Base-by-base conservation (phyloP, 2,329 filamentous ascomycete species). In the Fusarium nisikadoi region DNA sequence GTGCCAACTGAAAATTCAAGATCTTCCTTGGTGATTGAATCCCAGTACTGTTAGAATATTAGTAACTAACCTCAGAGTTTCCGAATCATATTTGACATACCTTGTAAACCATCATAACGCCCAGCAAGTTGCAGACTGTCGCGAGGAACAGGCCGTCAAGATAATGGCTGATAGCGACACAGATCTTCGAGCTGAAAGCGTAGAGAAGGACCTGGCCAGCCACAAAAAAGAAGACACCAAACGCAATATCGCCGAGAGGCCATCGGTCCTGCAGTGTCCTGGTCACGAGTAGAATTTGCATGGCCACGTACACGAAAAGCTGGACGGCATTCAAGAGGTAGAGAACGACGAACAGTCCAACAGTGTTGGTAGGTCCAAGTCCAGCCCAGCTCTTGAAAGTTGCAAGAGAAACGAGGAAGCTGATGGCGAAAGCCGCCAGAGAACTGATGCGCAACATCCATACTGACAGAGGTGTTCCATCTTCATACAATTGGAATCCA, bases 51-150 rank as follows among this genome's bases (percentile, higher is more conserved):
- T n/a, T 17, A 19, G 47, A 49, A 55, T 55, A 41, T 73, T 68
- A 72, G 61, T 31, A 52, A 63, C 43, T 3, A 11, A 38, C 31
- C 13, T n/a, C 9, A 17, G 23, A 23, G 14, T 19, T 47, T 52
- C 13, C 39, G 43, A 5, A 6, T 57, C 13, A 27, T 29, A 19
- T 33, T 39, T 25, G 25, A 77, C 83, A 58, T 83, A 88, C 94
- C 92, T 99, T 99, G 88, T 99, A 99, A 41, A 99, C 91, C 96
- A 98, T 99, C 96, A 99, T 99, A 68, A 99, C 95, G 17, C 91
- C 94, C 46, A 99, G 86, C 47, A 99, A 84, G 80, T 99, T 99
- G 85, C 94, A 96, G 61, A 95, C 91, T 1, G 95, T 98, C 8
- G 94, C 94, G 79, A 99, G 95, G 84, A 98, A 97, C 52, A 98